Percentiles rank a stretch among this genome's conserved stretches.
Conservation (phyloP, 2,329 filamentous ascomycete species). For the Aspergillus bombycis region DNA sequence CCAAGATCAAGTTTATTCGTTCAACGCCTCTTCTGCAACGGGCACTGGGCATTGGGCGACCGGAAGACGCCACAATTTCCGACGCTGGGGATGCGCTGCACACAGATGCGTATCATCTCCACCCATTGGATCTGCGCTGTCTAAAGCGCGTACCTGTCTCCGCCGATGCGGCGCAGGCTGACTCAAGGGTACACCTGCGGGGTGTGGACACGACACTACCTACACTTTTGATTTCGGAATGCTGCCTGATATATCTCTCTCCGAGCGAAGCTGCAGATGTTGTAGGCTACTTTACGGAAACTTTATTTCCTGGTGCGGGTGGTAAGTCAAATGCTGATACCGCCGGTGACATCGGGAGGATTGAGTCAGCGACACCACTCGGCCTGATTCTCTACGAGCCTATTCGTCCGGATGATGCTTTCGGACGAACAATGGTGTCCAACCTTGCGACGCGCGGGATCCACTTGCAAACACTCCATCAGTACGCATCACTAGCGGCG, state of each 20-base stretch:
- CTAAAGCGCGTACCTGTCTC: conserved; percentile 36
- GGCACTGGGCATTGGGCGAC: conserved; percentile 32
- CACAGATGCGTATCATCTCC: conserved; percentile 55
- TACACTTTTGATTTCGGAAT: conserved; percentile 89
- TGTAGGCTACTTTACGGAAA: conserved; percentile 65
- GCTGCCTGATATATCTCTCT: conserved; percentile 88
- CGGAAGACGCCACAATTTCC: conserved; percentile 40
- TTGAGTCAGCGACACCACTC: conserved; percentile 45
- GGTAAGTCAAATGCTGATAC: not conserved
- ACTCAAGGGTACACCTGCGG: conserved; percentile 31
- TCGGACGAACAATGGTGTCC: conserved; percentile 87
- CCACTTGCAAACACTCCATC: conserved; percentile 77
- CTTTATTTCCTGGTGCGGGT: conserved; percentile 40
- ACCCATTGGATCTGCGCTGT: conserved; percentile 72
- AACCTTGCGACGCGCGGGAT: conserved; percentile 85
- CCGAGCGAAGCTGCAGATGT: conserved; percentile 65
- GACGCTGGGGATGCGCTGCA: conserved; percentile 47
- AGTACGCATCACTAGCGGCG: conserved; percentile 68
- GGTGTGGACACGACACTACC: conserved; percentile 64
- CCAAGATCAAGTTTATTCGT: conserved; percentile 60
- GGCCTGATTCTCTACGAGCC: conserved; percentile 85
- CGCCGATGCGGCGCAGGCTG: not conserved
- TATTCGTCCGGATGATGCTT: conserved; percentile 78
- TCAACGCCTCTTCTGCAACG: conserved; percentile 36
- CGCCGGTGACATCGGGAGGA: conserved; percentile 25